Percentiles rank a stretch among this genome's conserved stretches.
These are phyloP conservation scores for Suhomyces anneliseae DNA, from an alignment of 1,139 yeast genomes.

Conservation along the genomic window DNA sequence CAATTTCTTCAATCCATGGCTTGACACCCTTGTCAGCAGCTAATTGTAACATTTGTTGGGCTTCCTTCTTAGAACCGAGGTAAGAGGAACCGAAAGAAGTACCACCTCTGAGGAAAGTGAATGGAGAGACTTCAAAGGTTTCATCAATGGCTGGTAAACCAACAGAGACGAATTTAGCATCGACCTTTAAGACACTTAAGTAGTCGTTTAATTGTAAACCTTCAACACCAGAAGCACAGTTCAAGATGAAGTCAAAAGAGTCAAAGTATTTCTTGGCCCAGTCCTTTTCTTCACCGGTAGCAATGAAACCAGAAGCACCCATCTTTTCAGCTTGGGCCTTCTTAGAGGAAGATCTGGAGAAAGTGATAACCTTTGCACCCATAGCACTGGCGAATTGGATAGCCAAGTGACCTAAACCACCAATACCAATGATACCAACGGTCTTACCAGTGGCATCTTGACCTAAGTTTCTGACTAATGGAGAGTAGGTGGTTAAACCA, in stretches of 20 bases:
- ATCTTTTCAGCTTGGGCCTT: slow-evolving; percentile 36
- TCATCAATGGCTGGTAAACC: slow-evolving; percentile 26
- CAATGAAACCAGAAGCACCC: slow-evolving; percentile 43
- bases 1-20: slow-evolving; percentile 61
- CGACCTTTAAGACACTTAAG: slow-evolving; percentile 23
- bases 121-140: slow-evolving; percentile 40
- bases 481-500: slow-evolving; percentile 63
- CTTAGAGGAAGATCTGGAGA: slow-evolving; percentile 38
- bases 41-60: slow-evolving; percentile 51
- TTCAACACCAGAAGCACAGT: slow-evolving; percentile 47
- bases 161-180: slow-evolving; percentile 25
- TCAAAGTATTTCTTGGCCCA: slow-evolving; percentile 34
- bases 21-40: slow-evolving; percentile 51
- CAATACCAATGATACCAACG: slow-evolving; percentile 50
- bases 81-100: slow-evolving; percentile 42
- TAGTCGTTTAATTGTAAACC: slow-evolving; percentile 22
- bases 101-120: slow-evolving; percentile 46
- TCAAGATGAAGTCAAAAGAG: slow-evolving; percentile 47
- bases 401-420: slow-evolving; percentile 48
- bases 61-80: slow-evolving; percentile 54
- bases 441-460: slow-evolving; percentile 34
- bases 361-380: slow-evolving; percentile 43
- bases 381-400: slow-evolving; percentile 42
- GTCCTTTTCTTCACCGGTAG: slow-evolving; percentile 38
- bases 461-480: slow-evolving; percentile 42